Conservation (phyloP, 441 rosid genomes). For the Francoa sonchifolia region DNA sequence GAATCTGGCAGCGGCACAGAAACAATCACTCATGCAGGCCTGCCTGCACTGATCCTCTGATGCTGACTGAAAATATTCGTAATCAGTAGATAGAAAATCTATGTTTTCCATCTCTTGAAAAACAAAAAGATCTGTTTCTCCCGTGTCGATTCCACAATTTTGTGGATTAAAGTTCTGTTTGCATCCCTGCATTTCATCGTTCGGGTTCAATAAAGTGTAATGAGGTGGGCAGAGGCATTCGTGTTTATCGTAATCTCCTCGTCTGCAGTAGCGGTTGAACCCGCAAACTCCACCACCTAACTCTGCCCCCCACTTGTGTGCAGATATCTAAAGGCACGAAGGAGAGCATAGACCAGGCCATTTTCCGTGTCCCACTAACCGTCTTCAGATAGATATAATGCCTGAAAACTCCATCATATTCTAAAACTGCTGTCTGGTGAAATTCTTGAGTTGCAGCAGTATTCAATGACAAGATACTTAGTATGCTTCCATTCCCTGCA, state of each 20-base stretch:
- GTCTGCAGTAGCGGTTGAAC: constrained; percentile 29
- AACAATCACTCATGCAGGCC: constrained; percentile 24
- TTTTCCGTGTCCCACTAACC: constrained; percentile 2
- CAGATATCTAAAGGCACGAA: constrained; percentile 17
- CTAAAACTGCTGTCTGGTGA: constrained; percentile 23
- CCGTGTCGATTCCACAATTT: constrained; percentile 11
- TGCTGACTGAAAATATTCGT: not conserved
- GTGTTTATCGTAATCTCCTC: constrained; percentile 16
- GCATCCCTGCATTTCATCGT: constrained; percentile 27
- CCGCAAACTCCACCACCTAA: constrained; percentile 31
- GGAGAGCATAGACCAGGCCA: constrained; percentile 5
- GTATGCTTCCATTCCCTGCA: constrained; percentile 11
- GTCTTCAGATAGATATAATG: constrained; percentile 17
- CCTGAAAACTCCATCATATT: constrained; percentile 24
- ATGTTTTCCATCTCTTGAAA: constrained; percentile 8
- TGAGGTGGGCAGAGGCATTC: constrained; percentile 24
- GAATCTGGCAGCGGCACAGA: constrained; percentile 14
- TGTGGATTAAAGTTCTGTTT: constrained; percentile 19
- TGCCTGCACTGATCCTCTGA: constrained; percentile 18
- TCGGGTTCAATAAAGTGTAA: constrained; percentile 18
- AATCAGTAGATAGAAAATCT: constrained; percentile 18
- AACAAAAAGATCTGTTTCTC: constrained; percentile 11
- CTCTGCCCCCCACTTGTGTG: not conserved
- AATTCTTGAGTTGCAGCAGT: constrained; percentile 2
- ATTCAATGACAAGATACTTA: not conserved